Conservation (phyloP, 495 filamentous ascomycete species). For the Podospora fimiseda region DNA sequence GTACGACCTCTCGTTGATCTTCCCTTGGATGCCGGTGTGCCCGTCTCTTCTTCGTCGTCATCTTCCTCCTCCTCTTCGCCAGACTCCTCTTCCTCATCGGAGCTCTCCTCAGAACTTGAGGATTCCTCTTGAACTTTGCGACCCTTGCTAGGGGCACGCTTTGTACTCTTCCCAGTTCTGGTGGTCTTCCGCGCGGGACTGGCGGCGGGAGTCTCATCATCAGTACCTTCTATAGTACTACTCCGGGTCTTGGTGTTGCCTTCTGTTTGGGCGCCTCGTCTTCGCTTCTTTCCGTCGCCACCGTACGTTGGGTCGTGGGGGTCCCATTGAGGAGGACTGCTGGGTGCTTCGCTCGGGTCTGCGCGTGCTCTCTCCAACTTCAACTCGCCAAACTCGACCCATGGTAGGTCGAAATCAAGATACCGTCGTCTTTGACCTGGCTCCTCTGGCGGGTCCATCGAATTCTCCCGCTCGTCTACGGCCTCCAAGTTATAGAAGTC, state of each 20-base stretch:
- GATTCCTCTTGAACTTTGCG: slow-evolving; percentile 41
- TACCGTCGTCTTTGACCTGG: slow-evolving; percentile 48
- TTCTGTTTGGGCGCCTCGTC: slow-evolving; percentile 28
- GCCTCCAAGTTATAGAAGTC: slow-evolving; percentile 82
- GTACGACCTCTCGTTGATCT: slow-evolving; percentile 21
- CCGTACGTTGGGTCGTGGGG: slow-evolving; percentile 25
- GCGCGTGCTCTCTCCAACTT: slow-evolving; percentile 65
- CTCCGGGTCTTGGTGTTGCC: slow-evolving; percentile 35
- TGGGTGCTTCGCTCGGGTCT: slow-evolving; percentile 46
- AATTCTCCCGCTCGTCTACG: slow-evolving; percentile 77
- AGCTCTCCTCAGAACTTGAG: slow-evolving; percentile 59
- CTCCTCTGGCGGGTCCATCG: slow-evolving; percentile 56
- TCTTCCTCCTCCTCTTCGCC: slow-evolving; percentile 41
- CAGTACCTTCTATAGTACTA: slow-evolving; percentile 52
- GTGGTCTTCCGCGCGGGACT: slow-evolving; percentile 29
- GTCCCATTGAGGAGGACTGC: slow-evolving; percentile 50
- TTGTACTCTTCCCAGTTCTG: slow-evolving; percentile 31
- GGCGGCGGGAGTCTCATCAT: slow-evolving; percentile 34
- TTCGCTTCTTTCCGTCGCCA: slow-evolving; percentile 42
- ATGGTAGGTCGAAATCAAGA: slow-evolving; percentile 68
- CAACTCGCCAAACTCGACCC: slow-evolving; percentile 66
- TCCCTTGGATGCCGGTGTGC: slow-evolving; percentile 20
- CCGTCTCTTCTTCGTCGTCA: slow-evolving; percentile 25
- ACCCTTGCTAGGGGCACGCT: slow-evolving; percentile 36
- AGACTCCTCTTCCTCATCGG: slow-evolving; percentile 49